phyloP scores from a whole-genome alignment of 495 filamentous ascomycete species.

The Pyronema omphalodes region DNA sequence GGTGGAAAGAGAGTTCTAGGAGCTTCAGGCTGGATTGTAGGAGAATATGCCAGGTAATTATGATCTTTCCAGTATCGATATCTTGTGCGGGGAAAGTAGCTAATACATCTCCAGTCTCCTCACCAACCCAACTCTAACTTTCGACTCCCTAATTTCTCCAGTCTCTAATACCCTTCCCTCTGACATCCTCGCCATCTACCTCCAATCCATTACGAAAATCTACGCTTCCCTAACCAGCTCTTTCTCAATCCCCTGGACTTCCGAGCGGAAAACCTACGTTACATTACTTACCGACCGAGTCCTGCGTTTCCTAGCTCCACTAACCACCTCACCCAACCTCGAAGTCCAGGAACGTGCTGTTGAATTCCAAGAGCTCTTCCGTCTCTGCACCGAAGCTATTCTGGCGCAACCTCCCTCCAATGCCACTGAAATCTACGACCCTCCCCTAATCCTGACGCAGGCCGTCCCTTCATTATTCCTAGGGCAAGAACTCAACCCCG shows the following conservation, averaged over 20 bases:
- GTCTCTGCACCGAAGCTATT: constrained; percentile 63
- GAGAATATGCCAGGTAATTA: constrained; percentile 53
- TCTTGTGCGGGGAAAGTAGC: background rate
- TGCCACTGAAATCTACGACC: constrained; percentile 34
- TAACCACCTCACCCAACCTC: constrained; percentile 62
- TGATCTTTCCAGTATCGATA: background rate
- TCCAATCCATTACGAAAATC: constrained; percentile 80
- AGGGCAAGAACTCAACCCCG: constrained; percentile 78
- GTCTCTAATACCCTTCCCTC: constrained; percentile 43
- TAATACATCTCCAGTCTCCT: constrained; percentile 25
- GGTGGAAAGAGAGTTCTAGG: constrained; percentile 40
- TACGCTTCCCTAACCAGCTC: constrained; percentile 47
- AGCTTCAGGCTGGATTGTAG: constrained; percentile 63
- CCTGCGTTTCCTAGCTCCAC: constrained; percentile 57
- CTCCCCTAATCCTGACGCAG: constrained; percentile 66
- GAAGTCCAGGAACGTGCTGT: constrained; percentile 95
- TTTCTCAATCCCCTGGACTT: constrained; percentile 39
- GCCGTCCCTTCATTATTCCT: constrained; percentile 73
- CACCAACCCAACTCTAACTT: constrained; percentile 40
- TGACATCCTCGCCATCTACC: constrained; percentile 47
- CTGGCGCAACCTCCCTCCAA: constrained; percentile 41
- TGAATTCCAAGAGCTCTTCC: constrained; percentile 75
- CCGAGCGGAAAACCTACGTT: constrained; percentile 45
- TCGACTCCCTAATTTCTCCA: constrained; percentile 53
- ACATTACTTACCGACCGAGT: constrained; percentile 60